Conservation (phyloP, 768 basidiomycete genomes). For the Serendipita sp. region DNA sequence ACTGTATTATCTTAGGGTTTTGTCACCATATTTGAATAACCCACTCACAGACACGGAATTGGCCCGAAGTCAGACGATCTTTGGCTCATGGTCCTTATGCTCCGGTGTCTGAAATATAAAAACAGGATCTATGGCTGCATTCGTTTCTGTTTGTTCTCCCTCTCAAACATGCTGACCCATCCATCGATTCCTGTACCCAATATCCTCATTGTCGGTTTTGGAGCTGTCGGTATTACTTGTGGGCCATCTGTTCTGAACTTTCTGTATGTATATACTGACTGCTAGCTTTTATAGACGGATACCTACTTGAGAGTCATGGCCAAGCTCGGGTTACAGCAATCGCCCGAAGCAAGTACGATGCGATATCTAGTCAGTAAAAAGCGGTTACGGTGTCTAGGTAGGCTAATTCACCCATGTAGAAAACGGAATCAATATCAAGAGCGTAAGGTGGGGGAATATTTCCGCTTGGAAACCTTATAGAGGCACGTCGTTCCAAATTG, state of each 20-base stretch:
- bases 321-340: slow-evolving; percentile 53
- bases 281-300: slow-evolving; percentile 34
- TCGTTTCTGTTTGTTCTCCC: background rate
- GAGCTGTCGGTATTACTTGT: slow-evolving; percentile 54
- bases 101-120: too few species aligned
- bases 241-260: slow-evolving; percentile 14
- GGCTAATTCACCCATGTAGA: slow-evolving; percentile 21
- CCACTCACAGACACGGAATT: too few species aligned
- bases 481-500: too few species aligned
- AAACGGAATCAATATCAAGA: slow-evolving; percentile 40
- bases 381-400: background rate
- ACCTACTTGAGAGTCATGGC: slow-evolving; percentile 40
- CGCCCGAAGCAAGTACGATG: slow-evolving; percentile 52
- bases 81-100: too few species aligned
- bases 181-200: background rate
- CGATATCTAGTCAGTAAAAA: slow-evolving; percentile 29
- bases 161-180: background rate
- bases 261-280: background rate
- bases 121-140: background rate
- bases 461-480: too few species aligned
- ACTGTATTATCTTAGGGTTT: too few species aligned
- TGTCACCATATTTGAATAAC: too few species aligned
- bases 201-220: slow-evolving; percentile 23
- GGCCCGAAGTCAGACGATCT: too few species aligned
- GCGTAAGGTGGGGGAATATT: slow-evolving; percentile 42